A percentile compares a stretch with the other conserved stretches of the same genome.
phyloP scores from a whole-genome alignment of 2,329 filamentous ascomycete genomes.

The Fusarium nygamai region DNA sequence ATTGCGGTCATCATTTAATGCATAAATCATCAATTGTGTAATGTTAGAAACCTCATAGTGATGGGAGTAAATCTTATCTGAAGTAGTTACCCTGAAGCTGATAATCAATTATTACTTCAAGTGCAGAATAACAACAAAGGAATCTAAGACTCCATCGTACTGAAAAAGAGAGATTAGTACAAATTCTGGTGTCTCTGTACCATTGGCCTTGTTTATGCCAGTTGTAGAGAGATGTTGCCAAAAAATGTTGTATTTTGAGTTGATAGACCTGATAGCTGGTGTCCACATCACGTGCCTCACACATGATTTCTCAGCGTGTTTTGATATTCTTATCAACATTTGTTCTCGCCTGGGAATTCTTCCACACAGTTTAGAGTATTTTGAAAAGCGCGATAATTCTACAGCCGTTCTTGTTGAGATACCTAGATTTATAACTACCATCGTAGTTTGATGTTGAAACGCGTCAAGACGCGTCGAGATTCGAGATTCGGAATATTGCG shows the following conservation, averaged over 20 bases:
- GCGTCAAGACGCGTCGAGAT: not conserved
- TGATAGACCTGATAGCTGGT: too few species aligned
- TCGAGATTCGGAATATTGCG: not conserved
- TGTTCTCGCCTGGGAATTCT: too few species aligned
- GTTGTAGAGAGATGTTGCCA: too few species aligned
- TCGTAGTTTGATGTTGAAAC: not conserved
- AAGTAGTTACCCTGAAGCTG: not conserved
- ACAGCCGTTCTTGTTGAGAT: not conserved
- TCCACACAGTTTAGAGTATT: fast-evolving
- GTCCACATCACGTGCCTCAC: fast-evolving
- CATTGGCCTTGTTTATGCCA: too few species aligned
- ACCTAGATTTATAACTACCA: fast-evolving
- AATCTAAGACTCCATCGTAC: too few species aligned
- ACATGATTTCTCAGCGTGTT: too few species aligned
- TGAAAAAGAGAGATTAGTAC: too few species aligned
- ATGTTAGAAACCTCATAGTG: fast-evolving
- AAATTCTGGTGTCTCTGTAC: too few species aligned
- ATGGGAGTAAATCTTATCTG: not conserved
- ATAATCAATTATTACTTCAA: too few species aligned
- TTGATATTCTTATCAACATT: not conserved
- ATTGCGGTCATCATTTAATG: not conserved
- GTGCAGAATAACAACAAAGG: too few species aligned
- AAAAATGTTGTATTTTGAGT: too few species aligned
- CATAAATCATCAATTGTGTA: not conserved
- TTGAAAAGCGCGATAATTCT: not conserved